These are phyloP conservation scores for Cutaneotrichosporon sp. DNA, from an alignment of 1,284 basidiomycete species.

Conservation along the genomic window DNA sequence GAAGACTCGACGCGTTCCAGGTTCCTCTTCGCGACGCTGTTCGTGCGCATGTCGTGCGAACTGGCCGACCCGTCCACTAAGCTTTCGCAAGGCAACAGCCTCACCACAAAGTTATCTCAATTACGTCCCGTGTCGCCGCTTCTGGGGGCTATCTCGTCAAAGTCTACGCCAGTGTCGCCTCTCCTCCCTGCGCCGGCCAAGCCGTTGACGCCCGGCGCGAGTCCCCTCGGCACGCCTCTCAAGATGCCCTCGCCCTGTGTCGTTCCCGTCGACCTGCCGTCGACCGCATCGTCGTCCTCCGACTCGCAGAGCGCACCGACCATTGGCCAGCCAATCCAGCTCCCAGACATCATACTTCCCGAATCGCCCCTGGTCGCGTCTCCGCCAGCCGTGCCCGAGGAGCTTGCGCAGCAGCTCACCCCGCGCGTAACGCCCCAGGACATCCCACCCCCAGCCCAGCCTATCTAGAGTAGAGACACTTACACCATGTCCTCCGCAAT, in stretches of 20 bases:
- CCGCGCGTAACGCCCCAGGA: no score
- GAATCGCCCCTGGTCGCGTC: no score
- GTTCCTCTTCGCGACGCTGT: constrained; percentile 81
- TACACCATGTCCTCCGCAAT: no score
- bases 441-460: no score
- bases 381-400: no score
- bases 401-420: no score
- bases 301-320: no score
- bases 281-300: not conserved
- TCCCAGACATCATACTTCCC: no score
- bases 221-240: no score
- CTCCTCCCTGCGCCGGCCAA: not conserved
- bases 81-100: constrained; percentile 62
- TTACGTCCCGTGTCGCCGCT: constrained; percentile 1
- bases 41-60: constrained; percentile 51
- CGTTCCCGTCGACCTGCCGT: not conserved
- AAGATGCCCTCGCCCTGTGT: not conserved
- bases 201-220: not conserved
- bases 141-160: not conserved
- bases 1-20: constrained; percentile 75
- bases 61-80: constrained; percentile 46
- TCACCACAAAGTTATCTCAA: constrained; percentile 50
- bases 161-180: not conserved
- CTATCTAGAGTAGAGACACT: no score
- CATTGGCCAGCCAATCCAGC: no score